A percentile compares a stretch with the other conserved stretches of the same genome.
Conservation (phyloP, 352 stramenopile genomes). For the Pythium dissimile region DNA sequence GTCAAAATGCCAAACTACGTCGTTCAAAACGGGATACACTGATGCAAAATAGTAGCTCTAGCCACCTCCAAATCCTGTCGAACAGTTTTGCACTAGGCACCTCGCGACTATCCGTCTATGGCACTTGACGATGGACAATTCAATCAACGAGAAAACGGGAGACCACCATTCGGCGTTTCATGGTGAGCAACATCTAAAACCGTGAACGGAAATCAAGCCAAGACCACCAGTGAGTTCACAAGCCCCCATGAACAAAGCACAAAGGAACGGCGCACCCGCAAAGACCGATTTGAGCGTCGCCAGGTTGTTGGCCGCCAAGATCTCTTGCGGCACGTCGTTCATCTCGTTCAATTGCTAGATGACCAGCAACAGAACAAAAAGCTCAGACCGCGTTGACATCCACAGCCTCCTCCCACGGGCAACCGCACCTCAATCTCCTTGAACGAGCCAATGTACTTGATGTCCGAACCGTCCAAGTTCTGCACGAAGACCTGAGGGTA, state of each 20-base stretch:
- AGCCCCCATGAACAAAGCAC: not conserved
- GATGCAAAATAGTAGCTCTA: slow-evolving; percentile 25
- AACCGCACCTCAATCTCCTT: slow-evolving; percentile 68
- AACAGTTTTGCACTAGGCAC: too few species aligned
- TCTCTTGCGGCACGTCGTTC: slow-evolving; percentile 70
- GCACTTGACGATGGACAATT: not conserved
- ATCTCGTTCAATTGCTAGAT: slow-evolving; percentile 78
- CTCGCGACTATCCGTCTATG: too few species aligned
- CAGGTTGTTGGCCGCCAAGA: slow-evolving; percentile 77
- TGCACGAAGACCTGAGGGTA: slow-evolving; percentile 86
- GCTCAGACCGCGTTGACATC: too few species aligned
- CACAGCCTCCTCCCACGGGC: not conserved
- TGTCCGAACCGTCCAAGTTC: slow-evolving; percentile 36
- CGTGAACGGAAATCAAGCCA: too few species aligned
- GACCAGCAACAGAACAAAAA: too few species aligned
- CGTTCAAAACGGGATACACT: slow-evolving; percentile 14
- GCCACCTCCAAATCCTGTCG: too few species aligned
- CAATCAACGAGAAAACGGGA: not conserved
- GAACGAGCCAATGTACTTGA: slow-evolving; percentile 77
- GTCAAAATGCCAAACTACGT: too few species aligned
- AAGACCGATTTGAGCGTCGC: slow-evolving; percentile 70
- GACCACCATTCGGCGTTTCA: not conserved
- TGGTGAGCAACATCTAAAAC: slow-evolving; percentile 1
- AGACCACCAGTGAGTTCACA: too few species aligned
- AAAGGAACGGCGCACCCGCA: slow-evolving; percentile 29